Evolutionary conservation across 2,329 filamentous ascomycete species (phyloP), one percentile per base, ranked within the genome.

Genomic region (Aspergillus oerlinghausenensis): DNA sequence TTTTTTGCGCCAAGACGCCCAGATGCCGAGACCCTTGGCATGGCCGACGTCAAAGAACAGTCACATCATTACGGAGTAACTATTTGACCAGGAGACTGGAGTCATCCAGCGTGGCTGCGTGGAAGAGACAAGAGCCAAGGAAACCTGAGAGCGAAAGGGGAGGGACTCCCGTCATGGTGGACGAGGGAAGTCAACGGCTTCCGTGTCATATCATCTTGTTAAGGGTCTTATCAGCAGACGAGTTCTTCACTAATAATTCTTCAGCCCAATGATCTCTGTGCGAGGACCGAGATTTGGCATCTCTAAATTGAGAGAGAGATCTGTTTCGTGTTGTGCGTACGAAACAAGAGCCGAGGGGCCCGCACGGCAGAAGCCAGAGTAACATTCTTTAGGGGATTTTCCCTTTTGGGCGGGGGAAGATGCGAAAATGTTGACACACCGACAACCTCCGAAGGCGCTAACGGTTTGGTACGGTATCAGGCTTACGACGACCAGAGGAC

Each of bases 11-110:
- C 66, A 66, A 65, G 64, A 60, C 61, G 68, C 68, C 66, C 65
- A 70, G 68, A 60, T 63, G 67, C 68, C 67, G 62, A 70, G 67
- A 47, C 57, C 61, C 67, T 70, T 70, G 68, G 67, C 67, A 64
- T 62, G 54, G 55, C 51, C 56, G 52, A 62, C 51, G 49, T 59
- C 55, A 54, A 61, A 51, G 53, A 29, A 49, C 29, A 53, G 49
- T 60, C 51, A 57, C 55, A 47, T 26, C 21, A 47, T 47, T 8
- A n/a, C n/a, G n/a, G n/a, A n/a, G n/a, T n/a, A 23, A 23, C 21
- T 23, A 21, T 14, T 47, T 25, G 23, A 14, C 21, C 23, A 47
- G 23, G 17, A 23, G 42, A 21, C 4, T 45, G 43, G 43, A 26
- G 43, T 26, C 43, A 26, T 47, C 21, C 28, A 11, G 28, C 28